Evolutionary conservation across 2,329 filamentous ascomycete genomes (phyloP).

Genomic region (Penicillium sp.): DNA sequence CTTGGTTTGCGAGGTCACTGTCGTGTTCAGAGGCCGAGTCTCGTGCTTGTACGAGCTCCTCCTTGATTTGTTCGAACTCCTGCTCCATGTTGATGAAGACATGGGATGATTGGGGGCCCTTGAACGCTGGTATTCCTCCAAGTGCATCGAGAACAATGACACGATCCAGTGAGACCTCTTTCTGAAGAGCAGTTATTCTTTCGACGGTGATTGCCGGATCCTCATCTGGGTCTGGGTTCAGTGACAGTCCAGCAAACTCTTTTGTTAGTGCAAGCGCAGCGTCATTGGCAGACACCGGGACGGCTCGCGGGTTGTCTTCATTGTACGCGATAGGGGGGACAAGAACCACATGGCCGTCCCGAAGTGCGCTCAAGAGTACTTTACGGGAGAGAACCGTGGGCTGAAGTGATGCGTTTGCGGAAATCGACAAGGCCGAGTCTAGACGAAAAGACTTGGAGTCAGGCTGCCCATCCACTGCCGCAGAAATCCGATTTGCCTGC

Average conservation of each 20-base stretch:
- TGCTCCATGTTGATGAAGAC: constrained; percentile 94
- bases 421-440: constrained; percentile 55
- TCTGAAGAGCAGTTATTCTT: constrained; percentile 45
- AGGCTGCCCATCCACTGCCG: constrained; percentile 70
- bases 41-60: constrained; percentile 54
- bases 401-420: constrained; percentile 33
- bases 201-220: constrained; percentile 43
- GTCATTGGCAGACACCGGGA: constrained; percentile 59
- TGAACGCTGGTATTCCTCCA: constrained; percentile 75
- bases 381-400: constrained; percentile 45
- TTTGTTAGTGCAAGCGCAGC: constrained; percentile 74
- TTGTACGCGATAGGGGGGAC: constrained; percentile 66
- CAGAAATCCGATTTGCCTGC: constrained; percentile 73
- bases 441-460: constrained; percentile 69
- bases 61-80: constrained; percentile 71
- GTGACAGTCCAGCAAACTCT: constrained; percentile 70
- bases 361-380: constrained; percentile 65
- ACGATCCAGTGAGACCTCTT: constrained; percentile 70
- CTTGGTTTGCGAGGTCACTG: constrained; percentile 18
- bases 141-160: constrained; percentile 85
- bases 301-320: constrained; percentile 48
- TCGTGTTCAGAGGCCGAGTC: constrained; percentile 14
- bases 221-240: constrained; percentile 45
- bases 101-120: constrained; percentile 63
- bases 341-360: constrained; percentile 69